Evolutionary conservation across 2,329 filamentous ascomycete species (phyloP).

Genomic region (Blastomyces parvus): DNA sequence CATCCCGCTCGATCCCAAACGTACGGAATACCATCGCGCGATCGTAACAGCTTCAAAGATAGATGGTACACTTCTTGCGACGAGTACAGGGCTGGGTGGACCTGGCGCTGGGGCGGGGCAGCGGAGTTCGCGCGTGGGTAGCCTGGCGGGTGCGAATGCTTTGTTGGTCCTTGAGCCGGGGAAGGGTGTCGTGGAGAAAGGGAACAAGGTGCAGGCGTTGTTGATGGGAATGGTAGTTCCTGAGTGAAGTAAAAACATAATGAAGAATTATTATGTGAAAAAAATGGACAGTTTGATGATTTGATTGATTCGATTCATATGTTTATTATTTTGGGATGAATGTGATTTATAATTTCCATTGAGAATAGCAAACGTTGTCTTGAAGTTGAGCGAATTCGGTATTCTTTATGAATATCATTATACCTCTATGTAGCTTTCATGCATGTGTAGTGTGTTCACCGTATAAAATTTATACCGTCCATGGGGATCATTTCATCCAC

Average conservation of each 20-base stretch:
- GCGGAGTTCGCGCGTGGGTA: constrained; percentile 80
- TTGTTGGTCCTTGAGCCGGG: constrained; percentile 53
- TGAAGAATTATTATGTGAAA: background rate
- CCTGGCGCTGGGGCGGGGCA: constrained; percentile 42
- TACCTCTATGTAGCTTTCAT: background rate
- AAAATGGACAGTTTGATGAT: background rate
- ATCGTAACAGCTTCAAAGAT: constrained; percentile 52
- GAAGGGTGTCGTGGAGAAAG: constrained; percentile 53
- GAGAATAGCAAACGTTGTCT: too few species aligned
- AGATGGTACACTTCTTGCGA: constrained; percentile 62
- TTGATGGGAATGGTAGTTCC: constrained; percentile 54
- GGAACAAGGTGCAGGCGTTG: constrained; percentile 63
- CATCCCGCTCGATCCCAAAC: constrained; percentile 60
- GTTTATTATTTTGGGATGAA: background rate
- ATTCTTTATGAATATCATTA: background rate
- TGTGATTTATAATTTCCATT: too few species aligned
- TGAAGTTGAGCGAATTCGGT: background rate
- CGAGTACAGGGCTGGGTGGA: constrained; percentile 62
- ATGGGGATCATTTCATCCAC: background rate
- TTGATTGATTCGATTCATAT: background rate
- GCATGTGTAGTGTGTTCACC: background rate
- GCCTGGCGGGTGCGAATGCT: constrained; percentile 79
- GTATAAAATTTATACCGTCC: background rate
- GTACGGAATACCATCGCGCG: constrained; percentile 86
- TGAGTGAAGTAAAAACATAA: background rate